Evolutionary conservation across 768 basidiomycete genomes (phyloP).

Genomic region (Mycena belliarum): DNA sequence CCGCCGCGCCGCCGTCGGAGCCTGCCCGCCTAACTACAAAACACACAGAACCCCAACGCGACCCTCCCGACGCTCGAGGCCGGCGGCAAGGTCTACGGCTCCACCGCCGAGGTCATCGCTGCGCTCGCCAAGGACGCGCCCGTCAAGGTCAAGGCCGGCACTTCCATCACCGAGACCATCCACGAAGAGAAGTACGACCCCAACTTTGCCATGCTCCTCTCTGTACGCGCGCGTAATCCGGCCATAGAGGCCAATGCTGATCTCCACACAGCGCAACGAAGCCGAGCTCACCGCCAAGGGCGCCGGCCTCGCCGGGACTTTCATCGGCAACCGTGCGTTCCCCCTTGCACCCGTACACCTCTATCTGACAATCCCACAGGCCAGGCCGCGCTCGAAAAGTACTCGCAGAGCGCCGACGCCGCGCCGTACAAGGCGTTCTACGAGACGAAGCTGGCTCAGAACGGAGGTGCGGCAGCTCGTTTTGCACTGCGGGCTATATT

Average conservation of each 20-base stretch:
- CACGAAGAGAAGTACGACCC: slow-evolving; percentile 51
- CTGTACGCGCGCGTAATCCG: slow-evolving; percentile 31
- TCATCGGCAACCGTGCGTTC: slow-evolving; percentile 42
- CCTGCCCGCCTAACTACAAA: not conserved
- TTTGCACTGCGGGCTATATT: too few relatives aligned
- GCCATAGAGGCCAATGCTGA: not conserved
- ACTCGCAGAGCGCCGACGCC: slow-evolving; percentile 34
- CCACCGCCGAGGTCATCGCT: slow-evolving; percentile 40
- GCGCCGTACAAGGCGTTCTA: slow-evolving; percentile 45
- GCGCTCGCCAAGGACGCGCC: slow-evolving; percentile 43
- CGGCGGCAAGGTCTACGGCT: slow-evolving; percentile 37
- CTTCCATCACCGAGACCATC: slow-evolving; percentile 38
- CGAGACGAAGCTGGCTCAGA: slow-evolving; percentile 39
- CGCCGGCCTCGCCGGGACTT: slow-evolving; percentile 32
- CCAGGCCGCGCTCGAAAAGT: slow-evolving; percentile 42
- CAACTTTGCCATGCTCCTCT: slow-evolving; percentile 48
- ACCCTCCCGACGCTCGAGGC: slow-evolving; percentile 45
- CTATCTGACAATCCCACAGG: slow-evolving; percentile 29
- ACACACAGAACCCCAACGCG: slow-evolving; percentile 42
- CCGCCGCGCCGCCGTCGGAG: too few relatives aligned
- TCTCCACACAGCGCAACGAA: slow-evolving; percentile 39
- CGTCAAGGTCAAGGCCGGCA: slow-evolving; percentile 34
- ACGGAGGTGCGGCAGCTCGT: slow-evolving; percentile 28
- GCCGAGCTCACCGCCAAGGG: slow-evolving; percentile 44
- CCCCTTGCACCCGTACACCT: not conserved